phyloP scores from a whole-genome alignment of 192 early-diverging fungal genomes.

The Mortierella hygrophila region DNA sequence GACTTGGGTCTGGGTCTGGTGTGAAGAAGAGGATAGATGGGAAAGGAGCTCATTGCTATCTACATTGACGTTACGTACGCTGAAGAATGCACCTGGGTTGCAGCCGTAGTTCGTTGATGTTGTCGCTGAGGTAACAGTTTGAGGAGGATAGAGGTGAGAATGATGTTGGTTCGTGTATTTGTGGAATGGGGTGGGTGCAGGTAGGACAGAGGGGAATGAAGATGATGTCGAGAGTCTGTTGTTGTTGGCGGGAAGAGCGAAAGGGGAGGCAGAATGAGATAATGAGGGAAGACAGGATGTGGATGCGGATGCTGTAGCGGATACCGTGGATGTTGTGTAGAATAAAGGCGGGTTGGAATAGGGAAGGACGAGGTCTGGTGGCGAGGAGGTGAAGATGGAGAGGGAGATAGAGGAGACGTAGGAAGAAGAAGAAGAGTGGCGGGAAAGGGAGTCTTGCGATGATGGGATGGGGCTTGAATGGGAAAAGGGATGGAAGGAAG shows the following conservation, averaged over 20 bases:
- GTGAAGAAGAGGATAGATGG: not conserved
- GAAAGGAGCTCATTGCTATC: not conserved
- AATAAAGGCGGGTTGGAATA: not conserved
- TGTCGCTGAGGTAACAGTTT: not conserved
- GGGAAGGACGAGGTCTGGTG: not conserved
- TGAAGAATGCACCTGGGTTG: not conserved
- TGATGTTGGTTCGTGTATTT: not conserved
- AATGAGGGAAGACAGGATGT: not conserved
- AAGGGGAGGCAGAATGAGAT: not conserved
- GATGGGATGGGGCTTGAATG: not conserved
- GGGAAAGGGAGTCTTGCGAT: constrained; percentile 2
- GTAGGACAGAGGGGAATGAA: constrained; percentile 4
- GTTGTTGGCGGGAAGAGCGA: not conserved
- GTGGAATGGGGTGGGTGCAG: not conserved
- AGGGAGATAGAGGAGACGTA: not conserved
- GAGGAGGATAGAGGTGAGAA: constrained; percentile 9
- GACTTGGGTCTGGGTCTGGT: not conserved
- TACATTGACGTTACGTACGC: not conserved
- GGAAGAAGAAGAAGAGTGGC: not conserved
- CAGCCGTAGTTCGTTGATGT: not conserved
- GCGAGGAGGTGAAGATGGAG: not conserved
- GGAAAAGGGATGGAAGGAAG: not conserved
- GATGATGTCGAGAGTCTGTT: not conserved
- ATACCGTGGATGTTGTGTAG: constrained; percentile 1
- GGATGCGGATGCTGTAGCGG: not conserved